These are phyloP conservation scores for Chalaropsis ovoidea DNA, from an alignment of 2,329 filamentous ascomycete species.

Conservation along the genomic window DNA sequence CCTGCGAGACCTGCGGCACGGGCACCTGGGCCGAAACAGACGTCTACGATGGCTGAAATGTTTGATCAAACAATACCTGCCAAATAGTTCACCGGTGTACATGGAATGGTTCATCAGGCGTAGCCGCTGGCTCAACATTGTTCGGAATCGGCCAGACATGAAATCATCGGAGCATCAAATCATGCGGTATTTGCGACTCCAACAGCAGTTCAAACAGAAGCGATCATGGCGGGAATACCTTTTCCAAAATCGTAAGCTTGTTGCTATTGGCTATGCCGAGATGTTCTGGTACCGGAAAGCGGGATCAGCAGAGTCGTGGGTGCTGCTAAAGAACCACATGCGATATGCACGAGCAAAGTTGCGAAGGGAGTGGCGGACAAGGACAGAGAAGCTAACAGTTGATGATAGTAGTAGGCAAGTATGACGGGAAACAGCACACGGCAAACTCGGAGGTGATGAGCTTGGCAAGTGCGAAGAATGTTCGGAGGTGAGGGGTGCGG, in stretches of 20 bases:
- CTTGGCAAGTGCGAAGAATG: neutral
- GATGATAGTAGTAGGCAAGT: neutral
- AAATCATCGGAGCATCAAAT: neutral
- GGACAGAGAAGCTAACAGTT: neutral
- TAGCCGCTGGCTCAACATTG: neutral
- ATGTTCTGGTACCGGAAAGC: slow-evolving; percentile 16
- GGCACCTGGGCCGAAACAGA: slow-evolving; percentile 31
- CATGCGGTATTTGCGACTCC: neutral
- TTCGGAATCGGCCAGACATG: neutral
- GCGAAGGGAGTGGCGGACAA: neutral
- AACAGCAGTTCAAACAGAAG: neutral
- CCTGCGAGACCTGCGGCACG: slow-evolving; percentile 32
- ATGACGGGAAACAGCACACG: no score
- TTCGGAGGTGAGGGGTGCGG: neutral
- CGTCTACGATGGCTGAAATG: slow-evolving; percentile 31
- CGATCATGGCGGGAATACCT: slow-evolving; percentile 7
- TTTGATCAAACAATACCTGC: slow-evolving; percentile 27
- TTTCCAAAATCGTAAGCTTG: slow-evolving; percentile 3
- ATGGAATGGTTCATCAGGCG: slow-evolving; percentile 2
- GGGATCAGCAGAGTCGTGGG: slow-evolving; percentile 16
- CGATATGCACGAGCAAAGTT: slow-evolving; percentile 8
- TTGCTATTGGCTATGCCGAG: slow-evolving; percentile 19
- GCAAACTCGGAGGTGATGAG: neutral
- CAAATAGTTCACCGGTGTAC: neutral
- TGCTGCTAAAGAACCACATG: slow-evolving; percentile 22